phyloP scores from a whole-genome alignment of 2,329 filamentous ascomycete genomes.

The Ramularia collo-cygni region DNA sequence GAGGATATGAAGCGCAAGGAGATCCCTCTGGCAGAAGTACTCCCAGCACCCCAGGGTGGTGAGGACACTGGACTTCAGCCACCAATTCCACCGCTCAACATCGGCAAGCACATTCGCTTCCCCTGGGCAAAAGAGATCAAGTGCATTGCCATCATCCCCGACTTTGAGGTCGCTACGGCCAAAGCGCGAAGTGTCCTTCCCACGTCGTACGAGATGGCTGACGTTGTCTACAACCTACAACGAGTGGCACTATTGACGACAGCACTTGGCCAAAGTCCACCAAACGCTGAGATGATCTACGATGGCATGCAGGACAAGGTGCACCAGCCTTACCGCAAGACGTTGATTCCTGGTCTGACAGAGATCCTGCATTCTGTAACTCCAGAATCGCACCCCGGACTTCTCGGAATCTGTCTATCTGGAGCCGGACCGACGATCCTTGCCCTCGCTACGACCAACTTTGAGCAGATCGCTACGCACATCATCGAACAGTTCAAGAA shows the following conservation, averaged over 20 bases:
- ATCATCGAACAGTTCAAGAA: slow-evolving; percentile 61
- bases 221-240: slow-evolving; percentile 94
- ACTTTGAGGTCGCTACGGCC: slow-evolving; percentile 93
- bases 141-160: slow-evolving; percentile 89
- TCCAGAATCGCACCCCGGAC: slow-evolving; percentile 74
- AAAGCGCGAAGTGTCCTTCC: slow-evolving; percentile 83
- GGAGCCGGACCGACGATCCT: slow-evolving; percentile 93
- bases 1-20: slow-evolving; percentile 86
- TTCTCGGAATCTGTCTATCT: slow-evolving; percentile 89
- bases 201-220: slow-evolving; percentile 66
- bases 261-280: slow-evolving; percentile 80
- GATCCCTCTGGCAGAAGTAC: slow-evolving; percentile 88
- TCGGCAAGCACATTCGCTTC: slow-evolving; percentile 95
- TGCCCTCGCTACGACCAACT: slow-evolving; percentile 83
- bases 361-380: slow-evolving; percentile 90
- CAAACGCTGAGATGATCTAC: slow-evolving; percentile 89
- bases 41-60: slow-evolving; percentile 83
- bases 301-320: slow-evolving; percentile 98
- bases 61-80: slow-evolving; percentile 81
- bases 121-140: slow-evolving; percentile 93
- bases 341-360: slow-evolving; percentile 81
- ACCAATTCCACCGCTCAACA: slow-evolving; percentile 81
- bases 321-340: slow-evolving; percentile 91
- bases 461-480: slow-evolving; percentile 73
- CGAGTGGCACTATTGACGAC: slow-evolving; percentile 85